Conservation (phyloP, 805 yeast genomes). For the Saturnispora dispora region DNA sequence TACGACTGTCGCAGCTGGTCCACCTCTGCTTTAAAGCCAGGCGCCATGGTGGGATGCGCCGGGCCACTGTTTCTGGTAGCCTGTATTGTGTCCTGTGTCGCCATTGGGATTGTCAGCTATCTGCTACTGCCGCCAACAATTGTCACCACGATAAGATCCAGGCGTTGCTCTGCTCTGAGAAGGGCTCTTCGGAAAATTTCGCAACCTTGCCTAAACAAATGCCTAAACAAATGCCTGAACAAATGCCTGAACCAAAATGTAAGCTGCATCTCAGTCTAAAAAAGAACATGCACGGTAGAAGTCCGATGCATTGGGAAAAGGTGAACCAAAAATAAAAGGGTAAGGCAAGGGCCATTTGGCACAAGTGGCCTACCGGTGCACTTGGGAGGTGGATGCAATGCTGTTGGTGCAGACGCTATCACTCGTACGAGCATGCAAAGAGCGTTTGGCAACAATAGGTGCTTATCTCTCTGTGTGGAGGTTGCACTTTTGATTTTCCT, state of each 20-base stretch:
- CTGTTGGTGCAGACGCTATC: background rate
- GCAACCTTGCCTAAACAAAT: background rate
- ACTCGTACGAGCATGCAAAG: background rate
- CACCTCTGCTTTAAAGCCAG: conserved; percentile 3
- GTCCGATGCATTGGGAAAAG: background rate
- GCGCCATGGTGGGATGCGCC: background rate
- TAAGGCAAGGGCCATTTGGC: background rate
- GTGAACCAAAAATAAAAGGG: background rate
- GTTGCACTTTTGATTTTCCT: no score
- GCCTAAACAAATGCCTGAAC: background rate
- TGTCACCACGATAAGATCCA: background rate
- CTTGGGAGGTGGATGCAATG: no score
- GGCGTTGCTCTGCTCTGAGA: background rate
- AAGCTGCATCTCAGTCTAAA: background rate
- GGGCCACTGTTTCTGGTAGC: background rate
- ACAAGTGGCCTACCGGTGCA: background rate
- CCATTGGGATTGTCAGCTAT: background rate
- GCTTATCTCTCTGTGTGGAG: no score
- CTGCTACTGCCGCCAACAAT: background rate
- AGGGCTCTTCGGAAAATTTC: background rate
- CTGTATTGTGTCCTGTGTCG: background rate
- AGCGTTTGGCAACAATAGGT: background rate
- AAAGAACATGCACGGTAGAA: background rate
- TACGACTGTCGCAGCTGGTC: conserved; percentile 9
- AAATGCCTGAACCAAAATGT: background rate